Evolutionary conservation across 1,284 basidiomycete genomes (phyloP).

Genomic region (Amylostereum chailletii): DNA sequence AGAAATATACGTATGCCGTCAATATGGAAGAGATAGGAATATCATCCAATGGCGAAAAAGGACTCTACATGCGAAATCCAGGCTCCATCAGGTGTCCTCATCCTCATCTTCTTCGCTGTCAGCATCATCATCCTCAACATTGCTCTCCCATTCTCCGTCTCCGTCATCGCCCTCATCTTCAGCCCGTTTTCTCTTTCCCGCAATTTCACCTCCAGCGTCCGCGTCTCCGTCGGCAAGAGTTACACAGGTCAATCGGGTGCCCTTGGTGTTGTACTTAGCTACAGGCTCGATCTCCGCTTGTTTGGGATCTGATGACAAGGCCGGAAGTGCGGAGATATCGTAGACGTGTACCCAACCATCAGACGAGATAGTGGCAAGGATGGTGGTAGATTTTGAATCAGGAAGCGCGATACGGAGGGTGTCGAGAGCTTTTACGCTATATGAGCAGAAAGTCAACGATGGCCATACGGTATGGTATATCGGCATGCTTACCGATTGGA

Average conservation of each 20-base stretch:
- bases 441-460: background rate
- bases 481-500: slow-evolving; percentile 50
- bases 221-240: slow-evolving; percentile 11
- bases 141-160: background rate
- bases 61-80: too few species aligned
- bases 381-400: slow-evolving; percentile 7
- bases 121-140: slow-evolving; percentile 6
- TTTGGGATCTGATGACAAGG: background rate
- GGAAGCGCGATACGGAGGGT: slow-evolving; percentile 12
- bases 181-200: background rate
- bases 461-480: background rate
- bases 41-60: too few species aligned
- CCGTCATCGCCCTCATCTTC: background rate
- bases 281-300: slow-evolving; percentile 9
- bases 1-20: too few species aligned
- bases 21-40: too few species aligned
- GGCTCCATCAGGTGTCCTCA: background rate
- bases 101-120: slow-evolving; percentile 10
- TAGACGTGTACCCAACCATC: slow-evolving; percentile 13
- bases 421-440: slow-evolving; percentile 13
- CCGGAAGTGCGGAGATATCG: slow-evolving; percentile 10
- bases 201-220: slow-evolving; percentile 1
- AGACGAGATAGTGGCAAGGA: slow-evolving; percentile 11
- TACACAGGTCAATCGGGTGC: slow-evolving; percentile 13
- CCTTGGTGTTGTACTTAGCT: slow-evolving; percentile 12